A percentile compares a stretch with the other conserved stretches of the same genome.
These are phyloP conservation scores for Coemansia sp. DNA, from an alignment of 192 early-diverging fungal genomes.

Conservation along the genomic window DNA sequence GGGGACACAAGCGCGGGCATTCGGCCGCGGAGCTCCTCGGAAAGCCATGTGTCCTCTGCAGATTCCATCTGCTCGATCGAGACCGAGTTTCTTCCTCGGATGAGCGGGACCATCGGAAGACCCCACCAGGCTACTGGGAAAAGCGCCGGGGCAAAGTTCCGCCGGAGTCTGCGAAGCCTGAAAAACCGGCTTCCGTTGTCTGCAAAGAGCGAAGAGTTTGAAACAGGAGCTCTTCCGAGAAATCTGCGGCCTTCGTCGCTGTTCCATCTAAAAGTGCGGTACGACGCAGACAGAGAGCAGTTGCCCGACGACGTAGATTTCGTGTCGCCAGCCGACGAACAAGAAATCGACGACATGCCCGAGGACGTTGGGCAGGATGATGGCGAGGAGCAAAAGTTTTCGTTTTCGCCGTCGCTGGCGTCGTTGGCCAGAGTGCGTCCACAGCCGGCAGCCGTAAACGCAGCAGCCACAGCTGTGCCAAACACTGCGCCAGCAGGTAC, in stretches of 20 bases:
- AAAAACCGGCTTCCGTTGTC: constrained; percentile 14
- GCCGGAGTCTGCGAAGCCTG: constrained; percentile 8
- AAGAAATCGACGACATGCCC: background rate
- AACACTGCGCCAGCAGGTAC: constrained; percentile 4
- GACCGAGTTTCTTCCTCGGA: constrained; percentile 30
- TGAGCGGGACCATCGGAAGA: constrained; percentile 8
- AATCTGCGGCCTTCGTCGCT: constrained; percentile 46
- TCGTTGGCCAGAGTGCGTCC: constrained; percentile 14
- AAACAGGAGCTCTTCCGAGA: constrained; percentile 17
- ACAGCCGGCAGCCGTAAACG: background rate
- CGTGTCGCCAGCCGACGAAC: background rate
- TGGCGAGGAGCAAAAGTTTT: constrained; percentile 15
- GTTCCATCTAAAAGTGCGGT: constrained; percentile 47
- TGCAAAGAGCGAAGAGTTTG: background rate
- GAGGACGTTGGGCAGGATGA: background rate
- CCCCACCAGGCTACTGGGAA: background rate
- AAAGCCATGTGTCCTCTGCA: constrained; percentile 13
- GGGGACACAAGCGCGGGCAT: background rate
- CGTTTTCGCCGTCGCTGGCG: constrained; percentile 47
- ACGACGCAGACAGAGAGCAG: constrained; percentile 1
- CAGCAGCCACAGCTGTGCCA: background rate
- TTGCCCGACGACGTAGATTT: background rate
- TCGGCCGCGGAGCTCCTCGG: constrained; percentile 2
- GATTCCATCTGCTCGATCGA: constrained; percentile 48
- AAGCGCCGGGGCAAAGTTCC: background rate